phyloP scores from a whole-genome alignment of 208 protist species.

The Acanthamoeba royreba region DNA sequence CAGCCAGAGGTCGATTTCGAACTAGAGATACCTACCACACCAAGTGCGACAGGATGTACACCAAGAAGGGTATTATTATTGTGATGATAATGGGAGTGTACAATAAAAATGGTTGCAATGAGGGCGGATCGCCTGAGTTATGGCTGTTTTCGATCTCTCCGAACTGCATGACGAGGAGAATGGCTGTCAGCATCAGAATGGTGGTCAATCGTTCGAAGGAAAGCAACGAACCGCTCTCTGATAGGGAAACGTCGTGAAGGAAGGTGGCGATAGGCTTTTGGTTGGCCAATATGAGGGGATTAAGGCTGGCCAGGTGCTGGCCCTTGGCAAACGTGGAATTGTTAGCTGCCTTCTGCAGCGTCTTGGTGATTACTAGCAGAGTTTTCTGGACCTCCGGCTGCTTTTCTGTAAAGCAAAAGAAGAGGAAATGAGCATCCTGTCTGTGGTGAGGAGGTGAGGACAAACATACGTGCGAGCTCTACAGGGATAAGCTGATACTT shows the following conservation, averaged over 20 bases:
- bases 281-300: background rate
- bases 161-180: background rate
- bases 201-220: no score
- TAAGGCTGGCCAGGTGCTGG: background rate
- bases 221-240: background rate
- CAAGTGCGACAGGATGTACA: no score
- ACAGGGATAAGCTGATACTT: background rate
- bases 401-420: no score
- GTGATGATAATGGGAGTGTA: background rate
- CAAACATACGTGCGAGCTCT: background rate
- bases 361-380: constrained; percentile 9
- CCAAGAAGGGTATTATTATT: no score
- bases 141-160: background rate
- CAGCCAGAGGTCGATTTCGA: no score
- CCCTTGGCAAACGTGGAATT: constrained; percentile 10
- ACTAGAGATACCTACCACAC: no score
- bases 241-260: background rate
- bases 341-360: constrained; percentile 8
- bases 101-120: background rate
- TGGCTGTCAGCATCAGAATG: background rate
- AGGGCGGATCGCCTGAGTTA: no score
- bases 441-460: no score
- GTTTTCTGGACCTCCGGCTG: constrained; percentile 9
- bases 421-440: no score
- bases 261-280: background rate